Conservation (phyloP, 2,329 filamentous ascomycete genomes). For the Fusarium nisikadoi region DNA sequence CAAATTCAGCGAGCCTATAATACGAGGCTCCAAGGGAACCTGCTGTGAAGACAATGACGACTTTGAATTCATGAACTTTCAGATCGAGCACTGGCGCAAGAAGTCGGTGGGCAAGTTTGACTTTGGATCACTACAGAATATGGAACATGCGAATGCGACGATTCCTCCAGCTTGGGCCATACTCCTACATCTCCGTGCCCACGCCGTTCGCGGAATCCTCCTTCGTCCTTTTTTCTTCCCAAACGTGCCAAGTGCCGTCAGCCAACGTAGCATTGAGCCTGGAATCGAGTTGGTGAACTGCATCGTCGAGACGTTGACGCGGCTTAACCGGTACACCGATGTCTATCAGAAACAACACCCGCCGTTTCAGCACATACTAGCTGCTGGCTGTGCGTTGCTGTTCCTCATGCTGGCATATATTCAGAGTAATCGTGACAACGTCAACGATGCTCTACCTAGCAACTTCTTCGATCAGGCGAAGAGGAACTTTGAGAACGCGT, state of each 20-base stretch:
- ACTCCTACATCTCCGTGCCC: background rate
- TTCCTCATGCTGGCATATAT: background rate
- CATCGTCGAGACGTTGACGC: background rate
- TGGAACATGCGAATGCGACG: background rate
- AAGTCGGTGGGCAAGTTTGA: background rate
- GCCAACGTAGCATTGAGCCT: background rate
- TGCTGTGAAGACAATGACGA: background rate
- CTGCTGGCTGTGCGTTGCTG: background rate
- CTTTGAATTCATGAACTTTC: constrained; percentile 4
- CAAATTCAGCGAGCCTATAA: background rate
- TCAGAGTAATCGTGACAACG: background rate
- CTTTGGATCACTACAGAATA: background rate
- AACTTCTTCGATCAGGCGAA: background rate
- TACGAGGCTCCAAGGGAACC: background rate
- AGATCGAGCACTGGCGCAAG: background rate
- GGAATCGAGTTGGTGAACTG: background rate
- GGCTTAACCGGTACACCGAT: background rate
- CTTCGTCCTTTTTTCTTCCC: background rate
- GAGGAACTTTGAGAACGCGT: background rate
- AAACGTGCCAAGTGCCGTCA: background rate
- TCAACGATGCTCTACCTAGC: background rate
- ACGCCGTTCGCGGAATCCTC: background rate
- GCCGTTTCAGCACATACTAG: background rate
- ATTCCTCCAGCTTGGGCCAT: background rate
- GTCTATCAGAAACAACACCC: background rate